These are phyloP conservation scores for Protomyces pachydermus DNA, from an alignment of 1,139 yeast genomes.

Conservation along the genomic window DNA sequence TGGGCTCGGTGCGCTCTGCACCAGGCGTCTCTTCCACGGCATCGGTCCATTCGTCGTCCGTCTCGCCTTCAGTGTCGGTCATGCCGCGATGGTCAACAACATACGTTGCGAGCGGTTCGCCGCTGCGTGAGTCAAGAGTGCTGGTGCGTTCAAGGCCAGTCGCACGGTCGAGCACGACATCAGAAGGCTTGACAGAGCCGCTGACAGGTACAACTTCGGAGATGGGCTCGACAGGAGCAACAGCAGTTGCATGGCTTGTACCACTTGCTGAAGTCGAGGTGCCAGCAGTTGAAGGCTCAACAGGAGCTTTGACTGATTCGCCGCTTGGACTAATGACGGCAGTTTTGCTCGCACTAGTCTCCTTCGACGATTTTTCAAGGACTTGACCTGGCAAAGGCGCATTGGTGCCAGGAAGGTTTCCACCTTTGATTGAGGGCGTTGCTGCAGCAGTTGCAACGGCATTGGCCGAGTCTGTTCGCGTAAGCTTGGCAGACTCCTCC, in stretches of 20 bases:
- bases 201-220: not conserved
- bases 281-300: not conserved
- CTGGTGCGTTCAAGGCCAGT: not conserved
- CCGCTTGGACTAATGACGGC: not conserved
- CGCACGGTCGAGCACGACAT: not conserved
- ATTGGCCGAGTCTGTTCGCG: constrained; percentile 13
- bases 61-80: constrained; percentile 27
- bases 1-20: constrained; percentile 11
- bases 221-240: not conserved
- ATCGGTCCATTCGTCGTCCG: constrained; percentile 25
- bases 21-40: constrained; percentile 24
- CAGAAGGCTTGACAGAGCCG: not conserved
- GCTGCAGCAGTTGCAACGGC: constrained; percentile 20
- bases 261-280: not conserved
- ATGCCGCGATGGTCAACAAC: constrained; percentile 18
- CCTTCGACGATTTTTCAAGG: not conserved
- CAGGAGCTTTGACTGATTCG: not conserved
- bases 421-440: not conserved
- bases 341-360: not conserved
- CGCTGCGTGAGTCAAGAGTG: not conserved
- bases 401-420: constrained; percentile 17
- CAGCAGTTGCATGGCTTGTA: not conserved
- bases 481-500: constrained; percentile 1
- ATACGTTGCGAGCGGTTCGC: constrained; percentile 16
- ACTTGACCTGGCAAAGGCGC: constrained; percentile 16